Percentiles rank a stretch among this genome's conserved stretches.
Evolutionary conservation across 768 basidiomycete genomes (phyloP).

Genomic region (Pulveroboletus sp.): DNA sequence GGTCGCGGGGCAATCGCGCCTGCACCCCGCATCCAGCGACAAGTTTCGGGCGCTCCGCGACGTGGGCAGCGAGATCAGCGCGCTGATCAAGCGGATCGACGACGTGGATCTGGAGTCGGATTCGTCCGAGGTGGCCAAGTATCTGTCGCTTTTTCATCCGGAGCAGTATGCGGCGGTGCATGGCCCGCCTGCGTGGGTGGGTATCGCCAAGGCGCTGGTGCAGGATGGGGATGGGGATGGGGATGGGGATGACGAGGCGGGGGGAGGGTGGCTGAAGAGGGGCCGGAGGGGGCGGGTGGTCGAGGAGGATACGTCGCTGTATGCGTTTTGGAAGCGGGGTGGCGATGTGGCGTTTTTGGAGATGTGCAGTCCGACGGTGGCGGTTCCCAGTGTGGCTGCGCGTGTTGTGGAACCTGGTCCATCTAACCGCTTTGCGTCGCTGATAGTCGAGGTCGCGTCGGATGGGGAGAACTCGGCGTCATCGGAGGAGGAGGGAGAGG

Average conservation of each 20-base stretch:
- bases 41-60: constrained; percentile 41
- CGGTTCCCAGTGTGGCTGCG: too few species aligned
- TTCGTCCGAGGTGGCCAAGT: constrained; percentile 37
- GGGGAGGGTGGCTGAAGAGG: constrained; percentile 34
- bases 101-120: constrained; percentile 32
- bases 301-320: constrained; percentile 32
- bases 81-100: constrained; percentile 43
- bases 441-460: constrained; percentile 1
- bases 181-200: constrained; percentile 51
- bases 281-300: constrained; percentile 25
- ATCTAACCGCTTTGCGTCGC: constrained; percentile 18
- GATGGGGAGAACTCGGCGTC: constrained; percentile 1
- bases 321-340: constrained; percentile 51
- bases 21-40: constrained; percentile 33
- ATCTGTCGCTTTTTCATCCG: constrained; percentile 44
- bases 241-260: constrained; percentile 17
- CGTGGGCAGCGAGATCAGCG: constrained; percentile 44
- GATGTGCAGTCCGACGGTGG: neutral
- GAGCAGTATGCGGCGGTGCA: constrained; percentile 45
- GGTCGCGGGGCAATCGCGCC: constrained; percentile 38
- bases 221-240: constrained; percentile 10
- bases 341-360: constrained; percentile 49
- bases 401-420: neutral
- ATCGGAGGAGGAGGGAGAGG: neutral
- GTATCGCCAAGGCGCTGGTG: constrained; percentile 15